Percentiles rank a stretch among this genome's conserved stretches.
These are phyloP conservation scores for Fragosphaeria purpurea DNA, from an alignment of 2,329 filamentous ascomycete genomes.

Conservation along the genomic window DNA sequence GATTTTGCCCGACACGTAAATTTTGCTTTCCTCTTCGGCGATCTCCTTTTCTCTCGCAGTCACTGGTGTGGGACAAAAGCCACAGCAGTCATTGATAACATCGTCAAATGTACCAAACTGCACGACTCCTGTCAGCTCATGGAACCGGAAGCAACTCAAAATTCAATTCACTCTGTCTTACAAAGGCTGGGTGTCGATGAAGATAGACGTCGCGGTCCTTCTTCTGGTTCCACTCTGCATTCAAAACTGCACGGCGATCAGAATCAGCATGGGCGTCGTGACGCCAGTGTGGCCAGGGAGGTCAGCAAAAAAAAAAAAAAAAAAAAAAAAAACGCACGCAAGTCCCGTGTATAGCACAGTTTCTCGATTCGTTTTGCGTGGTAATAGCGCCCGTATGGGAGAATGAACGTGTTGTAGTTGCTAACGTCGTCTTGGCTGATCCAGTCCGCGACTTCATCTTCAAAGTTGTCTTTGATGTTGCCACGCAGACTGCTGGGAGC, in stretches of 20 bases:
- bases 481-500: constrained; percentile 31
- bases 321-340: constrained; percentile 29
- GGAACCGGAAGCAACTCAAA: no score
- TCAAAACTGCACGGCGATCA: constrained; percentile 42
- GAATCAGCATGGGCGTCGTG: not conserved
- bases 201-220: constrained; percentile 67
- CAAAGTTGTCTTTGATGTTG: constrained; percentile 67
- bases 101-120: constrained; percentile 62
- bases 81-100: constrained; percentile 73
- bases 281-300: not conserved
- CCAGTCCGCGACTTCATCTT: constrained; percentile 81
- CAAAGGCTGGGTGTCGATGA: constrained; percentile 74
- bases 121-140: not conserved
- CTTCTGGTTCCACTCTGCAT: constrained; percentile 76
- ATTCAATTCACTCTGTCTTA: constrained; percentile 9
- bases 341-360: constrained; percentile 68
- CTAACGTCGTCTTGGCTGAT: constrained; percentile 65
- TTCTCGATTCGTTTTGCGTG: constrained; percentile 67
- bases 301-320: not conserved
- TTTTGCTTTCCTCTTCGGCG: constrained; percentile 61
- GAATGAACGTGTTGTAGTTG: constrained; percentile 68
- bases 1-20: constrained; percentile 65
- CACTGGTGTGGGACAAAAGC: constrained; percentile 58
- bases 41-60: constrained; percentile 64
- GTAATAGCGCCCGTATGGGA: constrained; percentile 55